These are phyloP conservation scores for Myriosclerotinia duriaeana DNA, from an alignment of 2,329 filamentous ascomycete species.

Conservation along the genomic window DNA sequence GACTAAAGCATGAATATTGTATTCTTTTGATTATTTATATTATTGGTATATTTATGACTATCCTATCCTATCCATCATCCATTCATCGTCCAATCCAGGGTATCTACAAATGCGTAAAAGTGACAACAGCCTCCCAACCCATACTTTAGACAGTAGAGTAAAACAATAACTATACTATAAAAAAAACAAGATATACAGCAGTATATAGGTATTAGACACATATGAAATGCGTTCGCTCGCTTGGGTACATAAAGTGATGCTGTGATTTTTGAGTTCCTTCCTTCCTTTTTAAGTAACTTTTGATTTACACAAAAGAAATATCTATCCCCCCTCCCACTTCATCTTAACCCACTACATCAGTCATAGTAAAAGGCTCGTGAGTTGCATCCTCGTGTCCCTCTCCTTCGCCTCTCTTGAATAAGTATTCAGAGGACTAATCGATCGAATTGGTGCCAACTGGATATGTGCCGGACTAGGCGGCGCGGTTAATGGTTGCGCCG, in stretches of 20 bases:
- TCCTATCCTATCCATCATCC: slow-evolving; percentile 7
- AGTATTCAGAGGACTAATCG: slow-evolving; percentile 26
- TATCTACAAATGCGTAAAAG: slow-evolving; percentile 20
- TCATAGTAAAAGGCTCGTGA: slow-evolving; percentile 35
- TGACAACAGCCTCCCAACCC: slow-evolving; percentile 10
- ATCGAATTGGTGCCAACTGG: slow-evolving; percentile 38
- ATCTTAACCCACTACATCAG: too few species aligned
- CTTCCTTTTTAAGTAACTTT: slow-evolving; percentile 2
- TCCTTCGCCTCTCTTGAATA: slow-evolving; percentile 28
- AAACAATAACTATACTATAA: slow-evolving; percentile 18
- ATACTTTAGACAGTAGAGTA: slow-evolving; percentile 15
- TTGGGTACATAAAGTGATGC: slow-evolving; percentile 10
- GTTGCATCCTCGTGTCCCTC: slow-evolving; percentile 40
- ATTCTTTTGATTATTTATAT: slow-evolving; percentile 8
- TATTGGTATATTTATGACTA: neutral
- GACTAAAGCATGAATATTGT: neutral
- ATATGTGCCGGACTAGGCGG: slow-evolving; percentile 36
- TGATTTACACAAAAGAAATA: slow-evolving; percentile 15
- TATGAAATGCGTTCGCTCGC: slow-evolving; percentile 13
- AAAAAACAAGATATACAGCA: slow-evolving; percentile 13
- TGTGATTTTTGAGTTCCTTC: slow-evolving; percentile 4
- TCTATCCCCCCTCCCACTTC: slow-evolving; percentile 1
- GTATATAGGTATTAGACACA: slow-evolving; percentile 10
- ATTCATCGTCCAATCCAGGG: slow-evolving; percentile 16
- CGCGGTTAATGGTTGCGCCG: slow-evolving; percentile 33